A percentile compares a stretch with the other conserved stretches of the same genome.
These are phyloP conservation scores for Aureobasidium sp. DNA, from an alignment of 2,329 filamentous ascomycete species.

Conservation along the genomic window DNA sequence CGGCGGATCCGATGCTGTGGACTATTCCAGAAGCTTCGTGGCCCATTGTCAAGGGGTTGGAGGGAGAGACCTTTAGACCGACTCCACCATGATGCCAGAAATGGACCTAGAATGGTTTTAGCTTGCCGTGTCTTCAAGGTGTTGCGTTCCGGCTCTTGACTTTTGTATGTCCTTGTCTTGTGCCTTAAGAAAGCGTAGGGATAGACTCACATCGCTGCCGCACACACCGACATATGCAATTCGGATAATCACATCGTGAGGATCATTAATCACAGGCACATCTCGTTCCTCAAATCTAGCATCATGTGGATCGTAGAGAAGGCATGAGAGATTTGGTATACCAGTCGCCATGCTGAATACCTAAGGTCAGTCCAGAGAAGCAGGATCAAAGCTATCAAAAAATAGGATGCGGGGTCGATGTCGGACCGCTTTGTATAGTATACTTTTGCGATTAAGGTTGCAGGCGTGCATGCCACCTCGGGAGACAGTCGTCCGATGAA, in stretches of 20 bases:
- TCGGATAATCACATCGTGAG: neutral
- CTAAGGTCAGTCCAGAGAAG: neutral
- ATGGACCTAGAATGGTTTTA: conserved; percentile 19
- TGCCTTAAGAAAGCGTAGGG: neutral
- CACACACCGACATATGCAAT: conserved; percentile 12
- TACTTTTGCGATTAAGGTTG: neutral
- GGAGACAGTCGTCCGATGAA: neutral
- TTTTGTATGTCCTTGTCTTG: neutral
- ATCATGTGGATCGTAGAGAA: conserved; percentile 2
- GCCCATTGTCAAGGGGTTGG: conserved; percentile 51
- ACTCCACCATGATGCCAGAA: conserved; percentile 62
- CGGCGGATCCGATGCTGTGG: conserved; percentile 50
- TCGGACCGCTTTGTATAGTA: neutral
- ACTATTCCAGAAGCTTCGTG: conserved; percentile 65
- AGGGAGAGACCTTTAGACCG: conserved; percentile 31
- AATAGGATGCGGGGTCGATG: neutral
- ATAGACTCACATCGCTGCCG: neutral
- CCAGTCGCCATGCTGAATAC: neutral
- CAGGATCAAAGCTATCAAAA: neutral
- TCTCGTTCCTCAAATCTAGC: conserved; percentile 1
- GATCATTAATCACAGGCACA: neutral
- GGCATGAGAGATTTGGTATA: neutral
- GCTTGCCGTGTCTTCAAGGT: too few relatives aligned
- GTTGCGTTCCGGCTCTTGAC: too few relatives aligned
- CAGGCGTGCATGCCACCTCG: neutral